Evolutionary conservation across 805 yeast species (phyloP).

Genomic region (Kodamaea hsintzibuensis): DNA sequence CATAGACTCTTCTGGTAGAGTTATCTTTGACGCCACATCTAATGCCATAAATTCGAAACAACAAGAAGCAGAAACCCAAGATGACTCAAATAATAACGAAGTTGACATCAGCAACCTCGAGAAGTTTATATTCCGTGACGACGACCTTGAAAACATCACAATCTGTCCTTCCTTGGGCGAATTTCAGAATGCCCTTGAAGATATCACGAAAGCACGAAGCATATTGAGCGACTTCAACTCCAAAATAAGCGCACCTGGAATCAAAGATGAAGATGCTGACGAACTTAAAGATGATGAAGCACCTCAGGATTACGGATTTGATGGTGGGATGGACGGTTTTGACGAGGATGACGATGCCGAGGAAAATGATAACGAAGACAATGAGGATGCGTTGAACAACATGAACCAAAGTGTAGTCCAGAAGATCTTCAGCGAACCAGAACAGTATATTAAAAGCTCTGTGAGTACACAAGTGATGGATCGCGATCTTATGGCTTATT

Average conservation of each 20-base stretch:
- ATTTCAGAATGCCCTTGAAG: slow-evolving; percentile 57
- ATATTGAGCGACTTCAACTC: slow-evolving; percentile 42
- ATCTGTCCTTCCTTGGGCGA: slow-evolving; percentile 75
- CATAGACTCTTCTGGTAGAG: slow-evolving; percentile 53
- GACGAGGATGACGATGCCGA: slow-evolving; percentile 16
- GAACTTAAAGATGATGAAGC: slow-evolving; percentile 18
- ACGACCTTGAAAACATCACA: slow-evolving; percentile 27
- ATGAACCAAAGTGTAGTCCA: slow-evolving; percentile 17
- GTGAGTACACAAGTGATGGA: slow-evolving; percentile 41
- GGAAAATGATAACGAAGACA: slow-evolving; percentile 6
- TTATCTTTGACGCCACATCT: slow-evolving; percentile 65
- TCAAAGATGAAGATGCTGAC: slow-evolving; percentile 20
- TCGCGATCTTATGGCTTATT: slow-evolving; percentile 72
- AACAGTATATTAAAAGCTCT: slow-evolving; percentile 16
- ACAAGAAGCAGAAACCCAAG: slow-evolving; percentile 7
- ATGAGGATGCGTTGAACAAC: slow-evolving; percentile 10
- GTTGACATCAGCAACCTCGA: slow-evolving; percentile 22
- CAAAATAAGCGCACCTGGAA: slow-evolving; percentile 29
- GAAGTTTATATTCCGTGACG: slow-evolving; percentile 22
- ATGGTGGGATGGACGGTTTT: slow-evolving; percentile 19
- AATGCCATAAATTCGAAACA: slow-evolving; percentile 24
- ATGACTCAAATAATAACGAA: slow-evolving; percentile 12
- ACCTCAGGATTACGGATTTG: slow-evolving; percentile 16
- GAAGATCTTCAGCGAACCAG: slow-evolving; percentile 14
- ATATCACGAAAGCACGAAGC: slow-evolving; percentile 52